Conservation (phyloP, 192 early-diverging fungal species). For the Jimgerdemannia flammicorona region DNA sequence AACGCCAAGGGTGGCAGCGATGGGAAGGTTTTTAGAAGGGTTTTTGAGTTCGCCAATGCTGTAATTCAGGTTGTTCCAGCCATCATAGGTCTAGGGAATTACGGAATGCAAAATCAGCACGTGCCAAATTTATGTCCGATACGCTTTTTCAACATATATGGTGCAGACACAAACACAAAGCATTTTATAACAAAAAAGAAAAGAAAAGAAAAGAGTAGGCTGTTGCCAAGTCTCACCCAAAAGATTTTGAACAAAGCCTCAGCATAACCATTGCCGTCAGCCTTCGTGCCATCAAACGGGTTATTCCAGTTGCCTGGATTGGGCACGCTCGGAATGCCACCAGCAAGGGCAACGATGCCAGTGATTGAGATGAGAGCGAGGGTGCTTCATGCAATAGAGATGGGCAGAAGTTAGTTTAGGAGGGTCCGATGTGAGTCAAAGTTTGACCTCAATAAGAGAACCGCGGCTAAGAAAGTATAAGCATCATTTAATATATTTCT, state of each 20-base stretch:
- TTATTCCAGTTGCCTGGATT: constrained; percentile 35
- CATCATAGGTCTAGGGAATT: constrained; percentile 46
- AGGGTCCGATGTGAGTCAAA: too few species aligned
- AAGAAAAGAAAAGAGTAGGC: too few species aligned
- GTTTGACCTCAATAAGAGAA: too few species aligned
- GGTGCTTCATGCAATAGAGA: too few species aligned
- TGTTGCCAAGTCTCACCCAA: constrained; percentile 26
- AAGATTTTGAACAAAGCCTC: constrained; percentile 48
- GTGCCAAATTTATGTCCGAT: too few species aligned
- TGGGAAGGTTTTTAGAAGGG: constrained; percentile 56
- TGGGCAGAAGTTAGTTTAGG: too few species aligned
- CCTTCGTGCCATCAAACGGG: constrained; percentile 41
- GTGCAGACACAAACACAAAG: too few species aligned
- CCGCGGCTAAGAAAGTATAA: too few species aligned
- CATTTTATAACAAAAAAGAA: too few species aligned
- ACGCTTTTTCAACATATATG: too few species aligned
- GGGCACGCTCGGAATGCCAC: constrained; percentile 29
- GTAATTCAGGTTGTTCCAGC: constrained; percentile 58
- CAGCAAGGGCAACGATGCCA: constrained; percentile 43
- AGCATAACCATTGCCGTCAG: constrained; percentile 38
- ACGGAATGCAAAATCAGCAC: too few species aligned
- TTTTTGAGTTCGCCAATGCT: constrained; percentile 52
- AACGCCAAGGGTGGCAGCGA: constrained; percentile 47
- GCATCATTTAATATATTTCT: too few species aligned
- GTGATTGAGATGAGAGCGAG: constrained; percentile 34